phyloP scores from a whole-genome alignment of 2,329 filamentous ascomycete genomes.

The Thielaviopsis musarum region DNA sequence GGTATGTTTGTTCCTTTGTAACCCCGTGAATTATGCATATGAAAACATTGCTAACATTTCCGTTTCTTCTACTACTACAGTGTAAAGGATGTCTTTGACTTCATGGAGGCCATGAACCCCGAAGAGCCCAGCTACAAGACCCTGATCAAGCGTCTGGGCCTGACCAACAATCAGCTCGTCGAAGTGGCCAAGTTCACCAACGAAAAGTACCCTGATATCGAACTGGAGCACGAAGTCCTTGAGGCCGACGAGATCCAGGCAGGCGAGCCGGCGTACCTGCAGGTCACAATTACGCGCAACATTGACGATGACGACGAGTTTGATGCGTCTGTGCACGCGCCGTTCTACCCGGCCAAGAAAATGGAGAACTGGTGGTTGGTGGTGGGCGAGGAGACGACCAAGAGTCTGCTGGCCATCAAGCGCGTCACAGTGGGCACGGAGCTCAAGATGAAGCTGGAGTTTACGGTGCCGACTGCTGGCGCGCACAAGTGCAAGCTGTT shows the following conservation, averaged over 20 bases:
- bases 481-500: conserved; percentile 80
- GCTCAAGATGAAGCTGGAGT: conserved; percentile 68
- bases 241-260: conserved; percentile 67
- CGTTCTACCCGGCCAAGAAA: conserved; percentile 84
- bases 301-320: conserved; percentile 51
- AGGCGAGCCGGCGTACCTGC: conserved; percentile 66
- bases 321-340: conserved; percentile 77
- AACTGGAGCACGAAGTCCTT: conserved; percentile 74
- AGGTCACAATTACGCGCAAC: conserved; percentile 71
- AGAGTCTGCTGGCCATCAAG: conserved; percentile 83
- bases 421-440: conserved; percentile 71
- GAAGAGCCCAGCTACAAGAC: conserved; percentile 66
- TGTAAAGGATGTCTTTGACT: conserved; percentile 89
- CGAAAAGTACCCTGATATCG: conserved; percentile 86
- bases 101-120: conserved; percentile 98
- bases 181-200: conserved; percentile 94
- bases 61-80: conserved; percentile 23
- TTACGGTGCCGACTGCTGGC: conserved; percentile 69
- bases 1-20: conserved; percentile 31
- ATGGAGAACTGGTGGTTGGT: conserved; percentile 98
- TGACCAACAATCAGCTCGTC: conserved; percentile 66
- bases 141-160: conserved; percentile 59
- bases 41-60: conserved; percentile 18
- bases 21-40: neutral
- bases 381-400: conserved; percentile 79